Evolutionary conservation across 2,329 filamentous ascomycete species (phyloP).

Genomic region (Mycosphaerella sp.): DNA sequence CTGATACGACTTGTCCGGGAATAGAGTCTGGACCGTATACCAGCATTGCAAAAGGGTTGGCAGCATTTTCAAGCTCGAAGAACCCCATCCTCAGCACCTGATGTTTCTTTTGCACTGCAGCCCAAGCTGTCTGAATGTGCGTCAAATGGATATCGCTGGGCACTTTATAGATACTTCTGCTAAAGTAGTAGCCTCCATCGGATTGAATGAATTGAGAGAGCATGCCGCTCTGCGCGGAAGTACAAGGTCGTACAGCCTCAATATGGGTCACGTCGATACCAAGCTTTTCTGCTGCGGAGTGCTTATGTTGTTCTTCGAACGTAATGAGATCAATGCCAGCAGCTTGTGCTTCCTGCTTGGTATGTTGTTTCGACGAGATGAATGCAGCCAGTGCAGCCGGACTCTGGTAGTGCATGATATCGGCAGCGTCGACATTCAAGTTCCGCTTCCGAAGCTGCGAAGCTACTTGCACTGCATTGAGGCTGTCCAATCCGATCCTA

Average conservation of each 20-base stretch:
- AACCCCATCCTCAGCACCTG: constrained; percentile 75
- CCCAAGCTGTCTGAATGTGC: constrained; percentile 55
- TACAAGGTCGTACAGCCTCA: constrained; percentile 66
- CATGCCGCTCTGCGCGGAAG: constrained; percentile 72
- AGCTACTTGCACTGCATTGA: constrained; percentile 75
- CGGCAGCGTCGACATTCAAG: constrained; percentile 56
- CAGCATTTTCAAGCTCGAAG: constrained; percentile 51
- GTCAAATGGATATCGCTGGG: constrained; percentile 35
- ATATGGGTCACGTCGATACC: constrained; percentile 36
- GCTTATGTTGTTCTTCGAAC: constrained; percentile 45
- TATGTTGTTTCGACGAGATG: constrained; percentile 3
- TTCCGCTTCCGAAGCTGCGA: constrained; percentile 56
- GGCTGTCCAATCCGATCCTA: constrained; percentile 83
- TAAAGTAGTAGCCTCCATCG: constrained; percentile 65
- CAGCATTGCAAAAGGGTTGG: constrained; percentile 67
- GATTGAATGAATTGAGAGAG: constrained; percentile 66
- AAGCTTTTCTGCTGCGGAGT: constrained; percentile 30
- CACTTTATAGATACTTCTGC: constrained; percentile 56
- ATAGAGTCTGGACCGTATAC: constrained; percentile 43
- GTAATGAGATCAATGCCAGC: constrained; percentile 42
- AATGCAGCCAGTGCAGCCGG: constrained; percentile 21
- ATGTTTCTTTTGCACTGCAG: constrained; percentile 47
- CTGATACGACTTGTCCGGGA: constrained; percentile 3
- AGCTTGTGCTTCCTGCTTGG: neutral
- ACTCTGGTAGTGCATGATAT: constrained; percentile 58